Evolutionary conservation across 108 stramenopile species (phyloP).

Genomic region (Cylindrotheca closterium): DNA sequence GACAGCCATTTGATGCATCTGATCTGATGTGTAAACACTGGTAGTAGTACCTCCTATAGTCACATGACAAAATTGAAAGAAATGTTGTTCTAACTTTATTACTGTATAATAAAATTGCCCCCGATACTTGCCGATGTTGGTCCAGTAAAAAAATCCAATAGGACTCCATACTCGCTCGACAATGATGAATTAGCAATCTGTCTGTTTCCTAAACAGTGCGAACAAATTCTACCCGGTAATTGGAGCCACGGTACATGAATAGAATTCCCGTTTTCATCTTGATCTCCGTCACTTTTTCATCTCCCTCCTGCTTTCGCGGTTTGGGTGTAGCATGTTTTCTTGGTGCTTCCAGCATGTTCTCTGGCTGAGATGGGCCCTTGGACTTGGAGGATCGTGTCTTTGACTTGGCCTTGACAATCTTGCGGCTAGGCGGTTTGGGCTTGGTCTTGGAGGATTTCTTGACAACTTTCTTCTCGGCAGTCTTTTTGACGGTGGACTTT

Average conservation of each 20-base stretch:
- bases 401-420: background rate
- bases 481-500: constrained; percentile 5
- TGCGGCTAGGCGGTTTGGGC: background rate
- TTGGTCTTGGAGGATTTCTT: constrained; percentile 8
- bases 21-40: too few relatives aligned
- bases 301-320: constrained; percentile 28
- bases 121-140: too few relatives aligned
- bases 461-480: background rate
- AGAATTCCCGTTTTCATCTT: constrained; percentile 64
- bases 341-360: background rate
- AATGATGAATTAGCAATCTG: too few relatives aligned
- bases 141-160: too few relatives aligned
- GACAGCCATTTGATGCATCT: too few relatives aligned
- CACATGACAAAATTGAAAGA: too few relatives aligned
- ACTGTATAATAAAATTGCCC: too few relatives aligned
- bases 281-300: constrained; percentile 49
- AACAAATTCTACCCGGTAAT: constrained; percentile 61
- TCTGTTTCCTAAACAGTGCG: constrained; percentile 47
- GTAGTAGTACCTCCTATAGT: too few relatives aligned
- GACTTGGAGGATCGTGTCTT: background rate
- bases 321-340: constrained; percentile 5
- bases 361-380: too few relatives aligned
- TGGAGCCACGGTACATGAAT: constrained; percentile 64
- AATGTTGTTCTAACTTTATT: too few relatives aligned
- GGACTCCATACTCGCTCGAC: too few relatives aligned